Conservation (phyloP, 192 early-diverging fungal genomes). For the Coemansia sp. region DNA sequence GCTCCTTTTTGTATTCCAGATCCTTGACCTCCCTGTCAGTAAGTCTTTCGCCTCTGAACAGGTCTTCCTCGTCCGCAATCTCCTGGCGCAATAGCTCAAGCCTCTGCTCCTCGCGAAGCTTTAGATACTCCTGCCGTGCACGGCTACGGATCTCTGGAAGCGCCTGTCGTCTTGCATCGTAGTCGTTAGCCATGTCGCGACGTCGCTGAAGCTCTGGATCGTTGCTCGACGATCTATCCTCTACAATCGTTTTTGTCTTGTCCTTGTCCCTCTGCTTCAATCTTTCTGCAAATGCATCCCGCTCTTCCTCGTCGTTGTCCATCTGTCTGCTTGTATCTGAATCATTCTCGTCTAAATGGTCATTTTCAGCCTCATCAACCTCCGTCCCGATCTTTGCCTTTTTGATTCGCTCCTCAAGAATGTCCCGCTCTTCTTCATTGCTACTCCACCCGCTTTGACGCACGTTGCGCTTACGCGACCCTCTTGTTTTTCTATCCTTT, state of each 20-base stretch:
- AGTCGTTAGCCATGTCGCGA: constrained; percentile 82
- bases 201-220: constrained; percentile 67
- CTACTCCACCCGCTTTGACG: constrained; percentile 54
- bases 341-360: constrained; percentile 22
- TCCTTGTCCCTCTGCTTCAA: constrained; percentile 81
- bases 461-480: constrained; percentile 2
- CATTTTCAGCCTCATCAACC: constrained; percentile 35
- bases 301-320: constrained; percentile 75
- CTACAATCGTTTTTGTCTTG: constrained; percentile 62
- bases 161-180: constrained; percentile 64
- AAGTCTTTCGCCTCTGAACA: constrained; percentile 75
- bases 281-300: constrained; percentile 87
- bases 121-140: constrained; percentile 89
- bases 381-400: constrained; percentile 54
- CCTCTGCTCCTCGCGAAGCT: constrained; percentile 80
- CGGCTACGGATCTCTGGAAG: constrained; percentile 79
- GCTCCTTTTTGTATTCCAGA: constrained; percentile 80
- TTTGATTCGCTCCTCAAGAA: constrained; percentile 56
- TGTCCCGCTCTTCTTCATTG: constrained; percentile 64
- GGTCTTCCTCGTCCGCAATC: constrained; percentile 83
- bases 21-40: constrained; percentile 76
- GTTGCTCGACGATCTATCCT: constrained; percentile 33
- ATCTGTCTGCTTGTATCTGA: constrained; percentile 42
- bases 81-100: constrained; percentile 74
- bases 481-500: background rate